Base-by-base conservation (phyloP, 768 basidiomycete species). In the Hebeloma cylindrosporum region DNA sequence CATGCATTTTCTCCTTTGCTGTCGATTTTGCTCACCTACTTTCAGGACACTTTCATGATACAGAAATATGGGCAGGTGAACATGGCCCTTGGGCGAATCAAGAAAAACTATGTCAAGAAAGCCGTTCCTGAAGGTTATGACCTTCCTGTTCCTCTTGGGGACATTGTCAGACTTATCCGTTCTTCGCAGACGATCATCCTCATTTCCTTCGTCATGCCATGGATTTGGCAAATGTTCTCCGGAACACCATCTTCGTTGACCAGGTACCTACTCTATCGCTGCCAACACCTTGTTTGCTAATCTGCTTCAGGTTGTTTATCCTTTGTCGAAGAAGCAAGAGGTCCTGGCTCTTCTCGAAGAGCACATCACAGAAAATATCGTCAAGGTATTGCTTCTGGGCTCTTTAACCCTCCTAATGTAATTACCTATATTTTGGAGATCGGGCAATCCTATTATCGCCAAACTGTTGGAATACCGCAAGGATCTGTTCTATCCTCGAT, bases 401-500 rank as follows among this genome's bases (percentile, higher is more conserved):
- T 29, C 22, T 45, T 37, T 37, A 28, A 30, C 2, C 17, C 38
- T 33, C 13, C 9, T 3, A 13, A 9, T 48, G 14, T 30, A 20
- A 52, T 36, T 48, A 28, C 31, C 31, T 23, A 49, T 25, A 28
- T 23, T 28, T 18, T 25, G 11, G 52, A 95, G 92, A 93, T 96
- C 40, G 89, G 88, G 1, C 56, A 67, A n/a, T 65, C 77, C 30
- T 91, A 85, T 58, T 95, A 86, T 60, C 82, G 86, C 9, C 96
- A 99, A 63, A 79, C 77, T n/a, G 79, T 90, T 21, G 96, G 96
- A 2, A 99, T 99, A 17, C 95, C 96, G 1, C 96, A 99, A 64
- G 96, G 96, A 16, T 97, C 94, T 2, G 82, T 93, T n/a, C 68
- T 98, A n/a, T 96, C 93, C 5, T 78, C 88, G 0, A 60, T 98